Evolutionary conservation across 1,139 yeast genomes (phyloP), one percentile per base, ranked within the genome.

Genomic region (Hansenula sp.): DNA sequence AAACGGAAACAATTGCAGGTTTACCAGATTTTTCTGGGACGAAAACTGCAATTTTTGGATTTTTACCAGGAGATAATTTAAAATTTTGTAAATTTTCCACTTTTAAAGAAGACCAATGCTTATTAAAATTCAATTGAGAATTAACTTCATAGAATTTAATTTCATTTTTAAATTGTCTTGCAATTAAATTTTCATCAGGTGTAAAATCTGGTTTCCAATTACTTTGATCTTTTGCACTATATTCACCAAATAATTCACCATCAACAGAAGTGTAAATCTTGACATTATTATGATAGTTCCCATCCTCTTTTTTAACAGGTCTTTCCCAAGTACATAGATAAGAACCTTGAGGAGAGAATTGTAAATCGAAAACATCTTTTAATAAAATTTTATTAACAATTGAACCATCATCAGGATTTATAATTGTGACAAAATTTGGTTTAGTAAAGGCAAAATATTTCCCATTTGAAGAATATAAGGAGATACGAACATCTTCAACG

Each of bases 181-280:
- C 86, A 65, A 86, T 74, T 53, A 79, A 71, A 54, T 76, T 72
- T 68, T 89, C 93, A 62, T 89, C 94, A 48, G 76, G 75, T 13
- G 95, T 85, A 63, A 84, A 89, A 67, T 89, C 96, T 30, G 95
- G 86, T 59, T 81, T 82, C 96, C 99, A 91, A 28, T 93, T 94
- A 48, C 80, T 79, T 69, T 93, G 97, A 46, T 82, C 81, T 65
- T 85, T 88, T 52, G 87, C 86, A 44, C 86, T 72, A 75, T 88
- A 91, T 53, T 81, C 79, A 53, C 76, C 80, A 41, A 81, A 68
- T 40, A 81, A 72, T 42, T 74, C 69, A 35, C 77, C 70, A 15
- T 67, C 64, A n/a, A 51, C 57, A 33, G 81, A 68, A 52, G 77
- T 74, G 78, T 86, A 89, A 47, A 93, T 76, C 59, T 81, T 80